Evolutionary conservation across 1,284 basidiomycete genomes (phyloP).

Genomic region (Papiliotrema nemorosa): DNA sequence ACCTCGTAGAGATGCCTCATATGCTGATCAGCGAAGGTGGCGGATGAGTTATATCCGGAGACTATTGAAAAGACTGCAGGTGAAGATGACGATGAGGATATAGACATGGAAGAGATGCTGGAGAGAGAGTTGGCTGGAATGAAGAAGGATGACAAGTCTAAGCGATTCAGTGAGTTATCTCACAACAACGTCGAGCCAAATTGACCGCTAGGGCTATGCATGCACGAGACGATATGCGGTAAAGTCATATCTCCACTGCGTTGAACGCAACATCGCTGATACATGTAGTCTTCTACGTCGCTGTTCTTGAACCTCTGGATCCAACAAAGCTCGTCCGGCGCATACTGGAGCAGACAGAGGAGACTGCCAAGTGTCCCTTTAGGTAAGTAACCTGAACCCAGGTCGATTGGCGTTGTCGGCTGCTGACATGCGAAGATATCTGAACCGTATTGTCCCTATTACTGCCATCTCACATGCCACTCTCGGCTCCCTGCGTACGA

Average conservation of each 20-base stretch:
- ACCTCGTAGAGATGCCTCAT: not conserved
- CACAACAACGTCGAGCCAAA: not conserved
- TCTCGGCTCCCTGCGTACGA: slow-evolving; percentile 20
- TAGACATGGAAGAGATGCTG: slow-evolving; percentile 40
- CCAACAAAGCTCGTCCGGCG: slow-evolving; percentile 27
- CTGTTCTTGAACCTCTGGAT: slow-evolving; percentile 34
- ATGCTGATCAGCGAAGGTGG: slow-evolving; percentile 16
- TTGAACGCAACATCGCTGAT: slow-evolving; percentile 1
- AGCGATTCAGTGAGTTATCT: slow-evolving; percentile 27
- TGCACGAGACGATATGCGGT: slow-evolving; percentile 31
- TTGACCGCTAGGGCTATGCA: slow-evolving; percentile 11
- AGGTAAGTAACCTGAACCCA: slow-evolving; percentile 10
- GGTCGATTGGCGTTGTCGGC: not conserved
- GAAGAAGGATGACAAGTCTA: slow-evolving; percentile 28
- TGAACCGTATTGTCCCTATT: slow-evolving; percentile 38
- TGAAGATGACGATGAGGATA: slow-evolving; percentile 24
- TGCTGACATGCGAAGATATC: slow-evolving; percentile 23
- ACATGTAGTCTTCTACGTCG: slow-evolving; percentile 37
- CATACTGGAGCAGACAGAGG: slow-evolving; percentile 36
- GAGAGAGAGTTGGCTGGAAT: slow-evolving; percentile 36
- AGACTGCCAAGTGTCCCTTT: slow-evolving; percentile 30
- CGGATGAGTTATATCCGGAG: slow-evolving; percentile 43
- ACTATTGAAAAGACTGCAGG: slow-evolving; percentile 19
- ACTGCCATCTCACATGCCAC: slow-evolving; percentile 20
- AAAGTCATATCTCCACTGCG: not conserved